phyloP scores from a whole-genome alignment of 495 filamentous ascomycete genomes.

The Tuber melanosporum region DNA sequence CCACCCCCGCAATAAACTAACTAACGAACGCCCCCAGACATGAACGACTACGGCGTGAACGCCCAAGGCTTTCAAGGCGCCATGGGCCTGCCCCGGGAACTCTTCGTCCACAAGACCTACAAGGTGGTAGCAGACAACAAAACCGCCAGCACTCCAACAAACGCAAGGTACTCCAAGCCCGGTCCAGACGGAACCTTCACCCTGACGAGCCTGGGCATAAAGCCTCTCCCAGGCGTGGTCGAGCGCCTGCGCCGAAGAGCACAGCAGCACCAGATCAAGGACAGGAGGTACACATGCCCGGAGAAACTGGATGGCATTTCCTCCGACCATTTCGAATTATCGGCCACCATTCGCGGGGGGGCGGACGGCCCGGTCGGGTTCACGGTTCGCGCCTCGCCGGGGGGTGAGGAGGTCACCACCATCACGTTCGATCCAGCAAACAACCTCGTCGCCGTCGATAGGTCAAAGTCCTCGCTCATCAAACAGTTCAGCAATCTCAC shows the following conservation, averaged over 20 bases:
- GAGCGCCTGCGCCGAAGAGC: conserved; percentile 4
- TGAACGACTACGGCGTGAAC: conserved; percentile 41
- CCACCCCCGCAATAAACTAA: not conserved
- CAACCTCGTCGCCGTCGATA: conserved; percentile 29
- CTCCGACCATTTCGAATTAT: conserved; percentile 16
- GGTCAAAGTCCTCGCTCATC: conserved; percentile 26
- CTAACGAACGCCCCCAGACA: conserved; percentile 20
- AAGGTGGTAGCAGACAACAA: conserved; percentile 37
- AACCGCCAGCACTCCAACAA: conserved; percentile 32
- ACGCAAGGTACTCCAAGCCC: conserved; percentile 10
- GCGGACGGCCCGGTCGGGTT: conserved; percentile 17
- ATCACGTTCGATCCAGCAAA: conserved; percentile 39
- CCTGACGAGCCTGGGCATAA: conserved; percentile 44
- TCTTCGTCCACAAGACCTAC: conserved; percentile 44
- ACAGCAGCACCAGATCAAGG: not conserved
- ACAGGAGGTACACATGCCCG: conserved; percentile 7
- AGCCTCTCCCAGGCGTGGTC: conserved; percentile 45
- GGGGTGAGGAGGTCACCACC: conserved; percentile 36
- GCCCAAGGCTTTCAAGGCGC: conserved; percentile 48
- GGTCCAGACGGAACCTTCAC: conserved; percentile 41
- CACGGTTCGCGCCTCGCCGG: conserved; percentile 22
- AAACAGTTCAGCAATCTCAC: conserved; percentile 6
- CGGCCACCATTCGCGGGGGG: conserved; percentile 16
- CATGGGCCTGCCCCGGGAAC: conserved; percentile 44
- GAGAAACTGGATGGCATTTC: not conserved